Percentiles rank a stretch among this genome's conserved stretches.
Evolutionary conservation across 176 grass and related monocot species (phyloP).

Genomic region (Urochloa ruziziensis): DNA sequence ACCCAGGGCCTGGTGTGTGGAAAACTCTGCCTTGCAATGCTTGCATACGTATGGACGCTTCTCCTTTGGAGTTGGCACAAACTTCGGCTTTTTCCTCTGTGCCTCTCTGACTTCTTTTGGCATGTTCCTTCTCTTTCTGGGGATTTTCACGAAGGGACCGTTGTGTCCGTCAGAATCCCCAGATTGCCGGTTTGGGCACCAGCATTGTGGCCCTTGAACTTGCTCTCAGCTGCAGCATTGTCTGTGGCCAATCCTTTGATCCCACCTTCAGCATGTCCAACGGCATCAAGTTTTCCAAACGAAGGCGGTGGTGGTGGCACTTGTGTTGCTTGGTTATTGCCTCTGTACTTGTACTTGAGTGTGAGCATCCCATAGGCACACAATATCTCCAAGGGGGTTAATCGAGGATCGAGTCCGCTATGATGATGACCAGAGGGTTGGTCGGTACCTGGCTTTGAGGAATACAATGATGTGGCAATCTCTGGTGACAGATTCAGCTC

Average conservation of each 20-base stretch:
- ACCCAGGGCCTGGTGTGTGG: conserved; percentile 40
- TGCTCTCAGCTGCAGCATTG: not conserved
- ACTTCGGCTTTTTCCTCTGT: conserved; percentile 24
- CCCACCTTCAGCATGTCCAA: not conserved
- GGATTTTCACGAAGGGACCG: not conserved
- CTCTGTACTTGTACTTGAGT: not conserved
- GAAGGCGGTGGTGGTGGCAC: not conserved
- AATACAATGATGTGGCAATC: not conserved
- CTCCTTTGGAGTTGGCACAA: not conserved
- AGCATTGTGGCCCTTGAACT: not conserved
- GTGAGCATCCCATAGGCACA: not conserved
- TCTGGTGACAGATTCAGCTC: not conserved
- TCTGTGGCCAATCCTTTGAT: not conserved
- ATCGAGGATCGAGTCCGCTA: not conserved
- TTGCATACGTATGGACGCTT: conserved; percentile 40
- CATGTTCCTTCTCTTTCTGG: conserved; percentile 1
- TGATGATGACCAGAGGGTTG: too few relatives aligned
- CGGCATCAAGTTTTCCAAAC: not conserved
- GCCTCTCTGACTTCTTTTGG: not conserved
- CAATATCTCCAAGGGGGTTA: not conserved
- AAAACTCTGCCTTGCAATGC: conserved; percentile 27
- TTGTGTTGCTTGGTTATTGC: not conserved
- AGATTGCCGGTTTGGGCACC: not conserved
- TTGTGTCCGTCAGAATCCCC: not conserved
- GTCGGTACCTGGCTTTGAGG: not conserved